Conservation (phyloP, 2,329 filamentous ascomycete species). For the Fusarium haematococcum region DNA sequence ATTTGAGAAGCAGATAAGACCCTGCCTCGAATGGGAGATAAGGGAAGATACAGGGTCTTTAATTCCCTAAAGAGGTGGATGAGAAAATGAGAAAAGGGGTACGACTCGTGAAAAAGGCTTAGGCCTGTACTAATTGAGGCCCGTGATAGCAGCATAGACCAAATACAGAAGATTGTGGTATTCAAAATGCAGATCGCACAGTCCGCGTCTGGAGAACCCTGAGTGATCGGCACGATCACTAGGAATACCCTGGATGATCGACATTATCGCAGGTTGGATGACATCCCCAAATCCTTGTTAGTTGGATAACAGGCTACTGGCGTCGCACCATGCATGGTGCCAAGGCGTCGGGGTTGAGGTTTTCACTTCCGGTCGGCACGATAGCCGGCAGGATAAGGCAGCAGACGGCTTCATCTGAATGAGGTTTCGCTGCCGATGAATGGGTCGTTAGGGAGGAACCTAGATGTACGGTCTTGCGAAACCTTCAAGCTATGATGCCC, state of each 20-base stretch:
- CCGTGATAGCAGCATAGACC: not conserved
- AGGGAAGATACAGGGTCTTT: not conserved
- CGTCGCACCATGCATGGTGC: not conserved
- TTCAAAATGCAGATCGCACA: slow-evolving; percentile 21
- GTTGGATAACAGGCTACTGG: not conserved
- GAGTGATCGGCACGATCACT: not conserved
- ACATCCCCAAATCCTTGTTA: not conserved
- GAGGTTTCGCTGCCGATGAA: not conserved
- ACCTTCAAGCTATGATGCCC: not conserved
- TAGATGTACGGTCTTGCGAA: not conserved
- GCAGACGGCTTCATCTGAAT: not conserved
- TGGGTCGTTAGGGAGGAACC: not conserved
- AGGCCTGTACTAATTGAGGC: slow-evolving; percentile 3
- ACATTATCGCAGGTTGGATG: not conserved
- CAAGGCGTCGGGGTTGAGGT: not conserved
- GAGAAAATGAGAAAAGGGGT: not conserved
- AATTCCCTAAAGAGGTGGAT: not conserved
- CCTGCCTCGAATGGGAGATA: not conserved
- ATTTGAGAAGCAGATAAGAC: not conserved
- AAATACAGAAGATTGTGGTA: not conserved
- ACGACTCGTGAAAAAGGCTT: not conserved
- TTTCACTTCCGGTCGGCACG: not conserved
- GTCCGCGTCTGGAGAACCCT: slow-evolving; percentile 18
- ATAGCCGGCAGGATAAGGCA: not conserved
- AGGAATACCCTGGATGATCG: not conserved